Conservation (phyloP, 805 yeast species). For the Saccharomycopsis fodiens region DNA sequence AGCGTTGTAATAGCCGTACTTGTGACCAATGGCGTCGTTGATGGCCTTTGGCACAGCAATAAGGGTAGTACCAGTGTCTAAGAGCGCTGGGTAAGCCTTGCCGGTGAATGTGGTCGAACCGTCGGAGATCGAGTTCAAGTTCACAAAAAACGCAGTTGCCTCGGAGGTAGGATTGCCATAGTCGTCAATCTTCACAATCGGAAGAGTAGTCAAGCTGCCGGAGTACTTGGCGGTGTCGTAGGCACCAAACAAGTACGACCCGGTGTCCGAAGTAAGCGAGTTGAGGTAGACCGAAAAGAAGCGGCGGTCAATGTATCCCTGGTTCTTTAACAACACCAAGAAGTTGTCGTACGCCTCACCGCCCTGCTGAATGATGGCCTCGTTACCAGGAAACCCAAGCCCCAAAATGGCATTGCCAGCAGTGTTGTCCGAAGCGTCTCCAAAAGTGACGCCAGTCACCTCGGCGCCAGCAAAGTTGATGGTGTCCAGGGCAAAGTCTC, state of each 20-base stretch:
- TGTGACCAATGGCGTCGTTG: constrained; percentile 18
- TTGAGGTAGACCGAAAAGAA: constrained; percentile 43
- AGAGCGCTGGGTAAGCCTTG: constrained; percentile 28
- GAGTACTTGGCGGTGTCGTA: constrained; percentile 42
- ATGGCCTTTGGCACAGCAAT: constrained; percentile 38
- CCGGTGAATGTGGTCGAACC: constrained; percentile 22
- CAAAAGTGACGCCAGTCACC: constrained; percentile 13
- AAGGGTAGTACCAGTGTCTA: constrained; percentile 51
- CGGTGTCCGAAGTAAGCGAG: constrained; percentile 23
- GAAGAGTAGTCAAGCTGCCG: constrained; percentile 34
- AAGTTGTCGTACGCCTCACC: constrained; percentile 22
- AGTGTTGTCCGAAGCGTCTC: constrained; percentile 18
- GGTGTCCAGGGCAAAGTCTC: constrained; percentile 31
- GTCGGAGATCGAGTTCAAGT: constrained; percentile 20
- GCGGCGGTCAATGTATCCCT: constrained; percentile 33
- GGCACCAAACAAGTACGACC: constrained; percentile 46
- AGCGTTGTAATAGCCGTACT: constrained; percentile 28
- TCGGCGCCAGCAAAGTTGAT: constrained; percentile 16
- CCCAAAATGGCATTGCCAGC: constrained; percentile 14
- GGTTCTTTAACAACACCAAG: constrained; percentile 28
- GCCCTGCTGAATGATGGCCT: too few species aligned
- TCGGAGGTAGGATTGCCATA: constrained; percentile 1
- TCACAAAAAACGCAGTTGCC: constrained; percentile 16
- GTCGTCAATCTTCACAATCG: constrained; percentile 13
- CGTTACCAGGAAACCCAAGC: constrained; percentile 15